Conservation (phyloP, 2,329 filamentous ascomycete species). For the Phaeomoniella chlamydospora region DNA sequence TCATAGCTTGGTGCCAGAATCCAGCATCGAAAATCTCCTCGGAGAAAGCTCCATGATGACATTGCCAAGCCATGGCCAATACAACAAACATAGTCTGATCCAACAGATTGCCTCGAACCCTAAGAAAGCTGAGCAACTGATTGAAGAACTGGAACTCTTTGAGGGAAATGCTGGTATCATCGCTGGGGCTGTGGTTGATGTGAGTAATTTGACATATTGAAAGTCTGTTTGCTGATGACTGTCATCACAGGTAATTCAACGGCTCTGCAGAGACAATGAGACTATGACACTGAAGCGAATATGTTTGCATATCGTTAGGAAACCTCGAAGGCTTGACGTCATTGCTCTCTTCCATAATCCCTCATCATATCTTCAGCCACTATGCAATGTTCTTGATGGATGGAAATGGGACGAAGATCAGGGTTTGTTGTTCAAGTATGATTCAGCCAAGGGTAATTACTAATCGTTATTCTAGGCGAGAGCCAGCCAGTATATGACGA, state of each 20-base stretch:
- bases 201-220: slow-evolving; percentile 18
- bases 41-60: slow-evolving; percentile 75
- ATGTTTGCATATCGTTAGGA: slow-evolving; percentile 42
- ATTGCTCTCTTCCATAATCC: slow-evolving; percentile 47
- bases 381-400: slow-evolving; percentile 44
- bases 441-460: too few species aligned
- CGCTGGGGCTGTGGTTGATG: slow-evolving; percentile 61
- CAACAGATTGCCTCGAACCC: slow-evolving; percentile 63
- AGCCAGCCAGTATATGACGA: slow-evolving; percentile 53
- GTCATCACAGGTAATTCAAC: slow-evolving; percentile 32
- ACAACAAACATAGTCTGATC: slow-evolving; percentile 64
- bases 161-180: slow-evolving; percentile 85
- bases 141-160: slow-evolving; percentile 74
- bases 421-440: slow-evolving; percentile 23
- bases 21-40: slow-evolving; percentile 63
- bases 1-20: slow-evolving; percentile 67
- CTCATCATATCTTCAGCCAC: slow-evolving; percentile 38
- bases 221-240: slow-evolving; percentile 3
- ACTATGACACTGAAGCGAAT: slow-evolving; percentile 49
- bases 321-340: slow-evolving; percentile 41
- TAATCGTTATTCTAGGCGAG: slow-evolving; percentile 27
- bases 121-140: slow-evolving; percentile 58
- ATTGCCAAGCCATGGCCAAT: slow-evolving; percentile 58
- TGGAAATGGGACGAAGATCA: slow-evolving; percentile 53
- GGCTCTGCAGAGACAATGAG: slow-evolving; percentile 43